These are phyloP conservation scores for Saccharomycopsis javanensis DNA, from an alignment of 805 yeast genomes.

Conservation along the genomic window DNA sequence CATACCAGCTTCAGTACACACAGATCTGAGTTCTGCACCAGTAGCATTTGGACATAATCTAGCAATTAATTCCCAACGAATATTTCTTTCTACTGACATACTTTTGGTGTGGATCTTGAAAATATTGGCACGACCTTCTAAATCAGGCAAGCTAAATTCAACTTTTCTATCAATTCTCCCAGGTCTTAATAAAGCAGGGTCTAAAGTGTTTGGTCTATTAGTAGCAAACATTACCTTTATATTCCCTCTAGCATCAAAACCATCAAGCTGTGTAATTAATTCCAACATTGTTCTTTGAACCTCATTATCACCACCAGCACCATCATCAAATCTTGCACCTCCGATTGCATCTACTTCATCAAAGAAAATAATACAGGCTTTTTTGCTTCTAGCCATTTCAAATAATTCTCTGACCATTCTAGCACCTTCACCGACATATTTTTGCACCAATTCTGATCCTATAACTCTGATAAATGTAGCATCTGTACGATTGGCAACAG, in stretches of 20 bases:
- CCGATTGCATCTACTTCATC: constrained; percentile 99
- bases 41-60: constrained; percentile 96
- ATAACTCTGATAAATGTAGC: constrained; percentile 97
- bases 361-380: constrained; percentile 95
- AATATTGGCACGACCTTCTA: constrained; percentile 96
- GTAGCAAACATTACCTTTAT: constrained; percentile 99
- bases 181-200: constrained; percentile 95
- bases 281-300: constrained; percentile 99
- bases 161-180: constrained; percentile 99
- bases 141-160: constrained; percentile 90
- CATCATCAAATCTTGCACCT: constrained; percentile 99
- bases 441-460: constrained; percentile 96
- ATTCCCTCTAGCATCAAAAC: constrained; percentile 97
- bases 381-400: constrained; percentile 98
- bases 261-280: constrained; percentile 93
- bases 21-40: constrained; percentile 97
- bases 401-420: constrained; percentile 98
- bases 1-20: constrained; percentile 99
- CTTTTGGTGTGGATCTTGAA: constrained; percentile 95
- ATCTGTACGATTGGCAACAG: constrained; percentile 98
- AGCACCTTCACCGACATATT: constrained; percentile 99
- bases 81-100: constrained; percentile 95
- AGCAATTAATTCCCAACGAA: constrained; percentile 97
- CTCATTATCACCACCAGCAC: constrained; percentile 99
- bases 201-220: constrained; percentile 94